These are phyloP conservation scores for Calonectria pseudoreteaudii DNA, from an alignment of 2,329 filamentous ascomycete species.

Conservation along the genomic window DNA sequence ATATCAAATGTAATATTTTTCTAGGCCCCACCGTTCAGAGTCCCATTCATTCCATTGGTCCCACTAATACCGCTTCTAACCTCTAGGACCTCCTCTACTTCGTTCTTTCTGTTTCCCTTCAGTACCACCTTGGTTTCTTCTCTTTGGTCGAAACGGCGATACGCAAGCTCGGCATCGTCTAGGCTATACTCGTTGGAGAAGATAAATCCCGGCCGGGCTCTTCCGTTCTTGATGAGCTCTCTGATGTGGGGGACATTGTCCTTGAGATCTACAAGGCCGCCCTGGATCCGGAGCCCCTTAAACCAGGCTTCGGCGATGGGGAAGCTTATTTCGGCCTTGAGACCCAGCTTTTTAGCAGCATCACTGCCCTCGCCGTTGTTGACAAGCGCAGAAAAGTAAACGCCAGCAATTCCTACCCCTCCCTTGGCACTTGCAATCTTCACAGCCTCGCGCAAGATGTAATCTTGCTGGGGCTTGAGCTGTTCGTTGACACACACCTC, in stretches of 20 bases:
- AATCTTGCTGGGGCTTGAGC: slow-evolving; percentile 22
- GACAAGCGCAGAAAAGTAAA: slow-evolving; percentile 10
- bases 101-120: slow-evolving; percentile 1
- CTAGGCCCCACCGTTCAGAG: not conserved
- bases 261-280: not conserved
- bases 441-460: slow-evolving; percentile 11
- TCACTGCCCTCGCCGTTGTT: not conserved
- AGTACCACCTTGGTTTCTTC: slow-evolving; percentile 1
- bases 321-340: slow-evolving; percentile 4
- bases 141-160: not conserved
- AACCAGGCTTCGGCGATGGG: not conserved
- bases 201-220: not conserved
- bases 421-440: slow-evolving; percentile 13
- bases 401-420: slow-evolving; percentile 17
- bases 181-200: not conserved
- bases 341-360: not conserved
- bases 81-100: not conserved
- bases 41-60: not conserved
- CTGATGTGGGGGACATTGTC: not conserved
- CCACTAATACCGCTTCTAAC: not conserved
- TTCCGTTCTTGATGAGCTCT: slow-evolving; percentile 3
- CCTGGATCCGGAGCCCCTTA: slow-evolving; percentile 1
- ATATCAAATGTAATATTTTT: not conserved
- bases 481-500: slow-evolving; percentile 21
- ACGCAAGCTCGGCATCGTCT: not conserved